Percentiles rank a stretch among this genome's conserved stretches.
Conservation (phyloP, 202 grass and related monocot genomes). For the Brachypodium distachyon region DNA sequence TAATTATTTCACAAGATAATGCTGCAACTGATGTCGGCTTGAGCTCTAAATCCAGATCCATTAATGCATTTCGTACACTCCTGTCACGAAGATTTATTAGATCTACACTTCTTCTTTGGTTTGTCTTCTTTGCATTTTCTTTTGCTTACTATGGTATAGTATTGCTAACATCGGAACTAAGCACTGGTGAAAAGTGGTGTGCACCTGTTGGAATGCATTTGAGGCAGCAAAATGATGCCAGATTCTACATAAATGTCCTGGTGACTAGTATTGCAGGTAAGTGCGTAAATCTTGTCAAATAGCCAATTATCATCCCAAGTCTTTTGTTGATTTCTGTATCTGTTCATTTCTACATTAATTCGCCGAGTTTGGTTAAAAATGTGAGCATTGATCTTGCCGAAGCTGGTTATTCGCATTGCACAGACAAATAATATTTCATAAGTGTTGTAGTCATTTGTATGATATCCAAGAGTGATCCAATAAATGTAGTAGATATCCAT, state of each 20-base stretch:
- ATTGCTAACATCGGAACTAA: slow-evolving; percentile 7
- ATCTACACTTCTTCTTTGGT: slow-evolving; percentile 14
- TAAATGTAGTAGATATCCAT: not conserved
- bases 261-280: slow-evolving; percentile 7
- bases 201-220: not conserved
- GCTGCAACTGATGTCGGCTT: not conserved
- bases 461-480: not conserved
- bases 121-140: slow-evolving; percentile 7
- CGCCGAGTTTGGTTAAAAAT: not conserved
- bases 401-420: not conserved
- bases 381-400: not conserved
- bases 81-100: not conserved
- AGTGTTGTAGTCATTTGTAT: not conserved
- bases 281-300: not conserved
- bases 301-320: not conserved
- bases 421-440: not conserved
- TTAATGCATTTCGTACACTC: not conserved
- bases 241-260: not conserved
- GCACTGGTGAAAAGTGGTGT: not conserved
- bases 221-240: not conserved
- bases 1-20: not conserved
- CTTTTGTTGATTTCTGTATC: not conserved
- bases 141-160: slow-evolving; percentile 9
- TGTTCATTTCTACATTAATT: not conserved
- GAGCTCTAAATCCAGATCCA: not conserved